A percentile compares a stretch with the other conserved stretches of the same genome.
Conservation (phyloP, 192 early-diverging fungal genomes). For the Dissophora globulifera region DNA sequence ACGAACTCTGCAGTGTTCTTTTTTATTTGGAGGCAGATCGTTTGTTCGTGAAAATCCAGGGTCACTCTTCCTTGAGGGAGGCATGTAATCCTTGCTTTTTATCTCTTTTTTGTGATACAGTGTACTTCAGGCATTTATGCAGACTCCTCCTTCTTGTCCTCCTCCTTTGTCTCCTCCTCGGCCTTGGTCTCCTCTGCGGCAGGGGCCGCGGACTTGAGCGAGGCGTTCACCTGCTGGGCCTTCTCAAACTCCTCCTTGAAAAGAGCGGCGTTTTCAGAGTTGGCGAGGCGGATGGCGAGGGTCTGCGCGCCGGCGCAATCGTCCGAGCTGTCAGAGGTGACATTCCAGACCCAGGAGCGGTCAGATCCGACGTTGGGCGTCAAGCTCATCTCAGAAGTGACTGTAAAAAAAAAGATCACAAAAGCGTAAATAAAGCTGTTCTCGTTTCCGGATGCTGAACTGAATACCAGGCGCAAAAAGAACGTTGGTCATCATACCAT, state of each 20-base stretch:
- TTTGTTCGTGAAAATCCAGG: background rate
- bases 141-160: conserved; percentile 50
- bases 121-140: conserved; percentile 24
- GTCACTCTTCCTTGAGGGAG: too few relatives aligned
- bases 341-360: conserved; percentile 99
- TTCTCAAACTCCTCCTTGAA: conserved; percentile 63
- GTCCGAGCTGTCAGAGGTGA: conserved; percentile 89
- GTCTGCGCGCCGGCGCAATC: conserved; percentile 80
- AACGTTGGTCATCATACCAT: conserved; percentile 56
- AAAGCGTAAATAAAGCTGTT: background rate
- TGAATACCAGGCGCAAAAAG: background rate
- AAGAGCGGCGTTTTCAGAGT: conserved; percentile 75
- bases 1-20: background rate
- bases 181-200: conserved; percentile 53
- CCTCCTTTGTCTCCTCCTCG: conserved; percentile 56
- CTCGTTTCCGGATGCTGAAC: background rate
- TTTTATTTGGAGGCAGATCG: conserved; percentile 4
- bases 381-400: conserved; percentile 89
- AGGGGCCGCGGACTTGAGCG: conserved; percentile 75
- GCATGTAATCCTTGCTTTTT: too few relatives aligned
- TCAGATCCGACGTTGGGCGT: conserved; percentile 97
- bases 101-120: background rate
- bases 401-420: conserved; percentile 27
- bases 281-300: conserved; percentile 96
- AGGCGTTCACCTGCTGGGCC: conserved; percentile 91